Percentiles rank a stretch among this genome's conserved stretches.
Evolutionary conservation across 306 rosid genomes (phyloP).

Genomic region (Lotus japonicus): DNA sequence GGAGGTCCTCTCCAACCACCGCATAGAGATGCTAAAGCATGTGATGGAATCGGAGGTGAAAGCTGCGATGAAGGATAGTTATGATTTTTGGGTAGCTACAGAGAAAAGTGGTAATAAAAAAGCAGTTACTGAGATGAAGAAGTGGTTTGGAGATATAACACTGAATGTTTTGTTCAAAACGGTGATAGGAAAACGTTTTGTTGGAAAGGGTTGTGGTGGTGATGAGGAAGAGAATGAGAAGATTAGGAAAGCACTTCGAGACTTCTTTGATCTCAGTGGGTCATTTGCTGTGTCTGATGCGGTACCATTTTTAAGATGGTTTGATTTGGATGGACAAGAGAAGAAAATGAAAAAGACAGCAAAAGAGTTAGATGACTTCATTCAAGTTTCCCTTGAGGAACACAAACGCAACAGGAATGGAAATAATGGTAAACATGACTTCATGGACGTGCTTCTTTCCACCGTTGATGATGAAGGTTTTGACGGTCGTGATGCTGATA

Average conservation of each 20-base stretch:
- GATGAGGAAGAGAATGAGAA: too few relatives aligned
- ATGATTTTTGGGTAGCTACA: too few relatives aligned
- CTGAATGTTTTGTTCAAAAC: too few relatives aligned
- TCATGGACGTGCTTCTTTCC: slow-evolving; percentile 30
- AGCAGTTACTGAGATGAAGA: too few relatives aligned
- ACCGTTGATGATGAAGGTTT: not conserved
- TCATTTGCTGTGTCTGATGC: slow-evolving; percentile 14
- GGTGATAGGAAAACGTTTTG: too few relatives aligned
- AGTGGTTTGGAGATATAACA: too few relatives aligned
- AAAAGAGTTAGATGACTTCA: slow-evolving; percentile 13
- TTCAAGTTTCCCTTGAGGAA: slow-evolving; percentile 14
- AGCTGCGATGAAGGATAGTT: too few relatives aligned
- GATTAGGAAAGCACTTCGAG: not conserved
- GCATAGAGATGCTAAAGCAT: too few relatives aligned
- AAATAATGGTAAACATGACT: not conserved
- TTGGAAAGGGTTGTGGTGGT: too few relatives aligned
- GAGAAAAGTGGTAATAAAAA: too few relatives aligned
- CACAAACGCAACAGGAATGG: slow-evolving; percentile 9
- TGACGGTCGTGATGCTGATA: not conserved
- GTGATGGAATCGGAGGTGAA: too few relatives aligned
- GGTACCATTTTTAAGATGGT: slow-evolving; percentile 36
- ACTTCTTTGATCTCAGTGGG: not conserved
- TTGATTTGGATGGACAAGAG: slow-evolving; percentile 35
- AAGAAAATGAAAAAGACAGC: slow-evolving; percentile 27
- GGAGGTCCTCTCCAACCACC: too few relatives aligned